Base-by-base conservation (phyloP, 208 protist genomes). In the Leishmania turanica region DNA sequence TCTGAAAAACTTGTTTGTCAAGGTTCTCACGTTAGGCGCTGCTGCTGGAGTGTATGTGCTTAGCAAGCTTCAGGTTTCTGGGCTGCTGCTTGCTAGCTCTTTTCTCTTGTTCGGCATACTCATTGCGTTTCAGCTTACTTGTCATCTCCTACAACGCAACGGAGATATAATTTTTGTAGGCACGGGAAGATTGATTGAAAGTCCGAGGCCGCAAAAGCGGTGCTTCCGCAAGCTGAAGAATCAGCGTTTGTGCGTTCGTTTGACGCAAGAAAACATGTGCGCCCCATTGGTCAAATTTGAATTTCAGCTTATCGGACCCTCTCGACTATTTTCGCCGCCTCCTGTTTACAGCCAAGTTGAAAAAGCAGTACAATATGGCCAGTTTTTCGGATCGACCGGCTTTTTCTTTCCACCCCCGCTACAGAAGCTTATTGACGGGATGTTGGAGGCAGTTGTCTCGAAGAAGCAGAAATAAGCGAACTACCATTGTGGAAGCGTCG, bases 361-460 rank as follows among this genome's bases (percentile, higher is more conserved):
- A 49, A 92, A 90, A 51, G 89, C 82, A 31, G 84, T 93, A 19
- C 82, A 86, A 45, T 94, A 90, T 71, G 87, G 90, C 31, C 85
- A 90, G 79, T 97, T 93, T 86, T 97, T 97, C 82, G 82, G 79
- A 31, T 90, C 86, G 3, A 88, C 83, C 17, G 94, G 94, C 1
- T 92, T 87, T 60, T 92, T 97, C 77, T 97, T 87, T 76, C 92
- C 94, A 24, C 94, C 94, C 9, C 60, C 87, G 15, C 73, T 97
- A 19, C 87, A 88, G 37, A 82, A 78, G 17, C 89, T 94, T 68
- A 64, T 97, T 34, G 89, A 92, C 54, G 75, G 42, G 24, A 68
- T 90, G 66, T 64, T 90, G 11, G 76, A 81, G 42, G 27, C n/a
- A 9, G 37, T 74, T 7, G 64, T 54, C 0, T 62, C 78, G 21